Conservation (phyloP, 2,329 filamentous ascomycete species). For the Neurospora sp. region DNA sequence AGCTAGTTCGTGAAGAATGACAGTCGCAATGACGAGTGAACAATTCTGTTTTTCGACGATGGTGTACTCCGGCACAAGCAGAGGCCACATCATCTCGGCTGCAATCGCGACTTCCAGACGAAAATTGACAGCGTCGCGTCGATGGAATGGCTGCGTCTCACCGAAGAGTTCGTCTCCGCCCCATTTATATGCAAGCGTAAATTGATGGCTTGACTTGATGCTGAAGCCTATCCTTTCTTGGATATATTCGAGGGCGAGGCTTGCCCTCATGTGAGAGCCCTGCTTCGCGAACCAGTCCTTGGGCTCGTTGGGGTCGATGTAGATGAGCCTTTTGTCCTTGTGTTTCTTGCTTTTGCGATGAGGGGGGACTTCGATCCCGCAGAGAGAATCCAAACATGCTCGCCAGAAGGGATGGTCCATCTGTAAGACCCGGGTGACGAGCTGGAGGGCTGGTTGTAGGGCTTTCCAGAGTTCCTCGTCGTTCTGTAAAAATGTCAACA, state of each 20-base stretch:
- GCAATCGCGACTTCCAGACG: not conserved
- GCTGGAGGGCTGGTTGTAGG: slow-evolving; percentile 10
- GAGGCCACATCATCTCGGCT: slow-evolving; percentile 7
- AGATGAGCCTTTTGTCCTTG: not conserved
- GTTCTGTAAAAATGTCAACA: not conserved
- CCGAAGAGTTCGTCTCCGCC: not conserved
- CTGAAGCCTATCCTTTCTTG: not conserved
- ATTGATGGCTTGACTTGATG: not conserved
- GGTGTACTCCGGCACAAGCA: slow-evolving; percentile 2
- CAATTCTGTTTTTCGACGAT: slow-evolving; percentile 6
- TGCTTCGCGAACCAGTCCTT: not conserved
- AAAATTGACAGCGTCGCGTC: not conserved
- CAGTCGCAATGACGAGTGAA: slow-evolving; percentile 3
- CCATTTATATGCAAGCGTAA: not conserved
- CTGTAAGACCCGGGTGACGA: slow-evolving; percentile 6
- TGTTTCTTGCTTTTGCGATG: not conserved
- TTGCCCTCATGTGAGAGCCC: not conserved
- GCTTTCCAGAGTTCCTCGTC: slow-evolving; percentile 9
- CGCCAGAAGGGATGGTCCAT: slow-evolving; percentile 7
- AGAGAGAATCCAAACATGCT: not conserved
- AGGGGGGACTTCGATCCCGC: not conserved
- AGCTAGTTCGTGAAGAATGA: slow-evolving; percentile 10
- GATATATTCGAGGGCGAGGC: not conserved
- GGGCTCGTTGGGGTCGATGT: not conserved
- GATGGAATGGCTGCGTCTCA: not conserved